A percentile compares a stretch with the other conserved stretches of the same genome.
phyloP scores from a whole-genome alignment of 2,329 filamentous ascomycete genomes.

The Chaetomium sp. region DNA sequence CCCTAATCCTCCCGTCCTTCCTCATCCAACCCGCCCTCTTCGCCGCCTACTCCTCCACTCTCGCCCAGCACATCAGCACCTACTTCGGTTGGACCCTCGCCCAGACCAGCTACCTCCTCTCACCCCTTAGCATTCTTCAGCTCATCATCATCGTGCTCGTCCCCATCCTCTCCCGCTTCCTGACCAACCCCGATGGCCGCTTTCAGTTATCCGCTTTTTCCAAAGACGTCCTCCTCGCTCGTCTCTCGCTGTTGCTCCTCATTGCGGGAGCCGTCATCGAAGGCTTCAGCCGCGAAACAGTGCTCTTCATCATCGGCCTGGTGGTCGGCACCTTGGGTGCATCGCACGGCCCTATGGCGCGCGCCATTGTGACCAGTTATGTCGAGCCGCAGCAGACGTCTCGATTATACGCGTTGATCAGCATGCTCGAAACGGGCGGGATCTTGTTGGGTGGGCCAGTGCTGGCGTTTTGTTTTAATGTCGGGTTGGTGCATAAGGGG shows the following conservation, averaged over 20 bases:
- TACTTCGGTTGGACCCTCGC: constrained; percentile 23
- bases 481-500: constrained; percentile 14
- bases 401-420: constrained; percentile 19
- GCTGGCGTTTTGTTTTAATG: constrained; percentile 17
- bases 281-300: constrained; percentile 13
- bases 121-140: constrained; percentile 15
- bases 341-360: constrained; percentile 10
- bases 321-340: constrained; percentile 15
- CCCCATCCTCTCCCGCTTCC: constrained; percentile 5
- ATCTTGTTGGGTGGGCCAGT: constrained; percentile 17
- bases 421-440: constrained; percentile 19
- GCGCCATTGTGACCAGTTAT: constrained; percentile 16
- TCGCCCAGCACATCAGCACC: constrained; percentile 21
- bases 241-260: constrained; percentile 13
- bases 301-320: constrained; percentile 17
- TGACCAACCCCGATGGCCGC: constrained; percentile 14
- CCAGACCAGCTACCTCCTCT: constrained; percentile 18
- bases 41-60: constrained; percentile 15
- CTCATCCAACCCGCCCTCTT: constrained; percentile 19
- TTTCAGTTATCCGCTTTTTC: constrained; percentile 17
- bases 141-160: constrained; percentile 15
- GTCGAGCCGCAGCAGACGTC: constrained; percentile 20
- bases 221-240: constrained; percentile 17
- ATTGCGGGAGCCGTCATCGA: constrained; percentile 14
- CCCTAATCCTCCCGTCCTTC: constrained; percentile 15